These are phyloP conservation scores for Sugiyamaella mastotermitis DNA, from an alignment of 805 yeast genomes.

Conservation along the genomic window DNA sequence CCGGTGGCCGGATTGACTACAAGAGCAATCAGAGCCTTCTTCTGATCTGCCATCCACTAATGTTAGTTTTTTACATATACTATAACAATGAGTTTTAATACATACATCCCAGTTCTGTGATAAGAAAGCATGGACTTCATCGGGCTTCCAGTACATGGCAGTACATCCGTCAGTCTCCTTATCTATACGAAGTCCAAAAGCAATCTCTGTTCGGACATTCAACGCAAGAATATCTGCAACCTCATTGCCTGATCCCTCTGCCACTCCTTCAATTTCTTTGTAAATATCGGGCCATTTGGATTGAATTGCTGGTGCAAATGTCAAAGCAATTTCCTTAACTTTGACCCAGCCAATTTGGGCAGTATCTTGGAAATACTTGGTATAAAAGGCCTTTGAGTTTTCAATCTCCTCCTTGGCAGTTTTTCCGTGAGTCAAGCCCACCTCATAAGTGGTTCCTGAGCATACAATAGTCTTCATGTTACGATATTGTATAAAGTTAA, in stretches of 20 bases:
- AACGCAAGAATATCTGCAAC: conserved; percentile 34
- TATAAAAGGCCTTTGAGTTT: conserved; percentile 28
- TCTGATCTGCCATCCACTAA: conserved; percentile 30
- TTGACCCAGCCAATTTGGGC: conserved; percentile 28
- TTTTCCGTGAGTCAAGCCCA: conserved; percentile 34
- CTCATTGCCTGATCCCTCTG: conserved; percentile 32
- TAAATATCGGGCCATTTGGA: conserved; percentile 28
- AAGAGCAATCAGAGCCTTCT: conserved; percentile 26
- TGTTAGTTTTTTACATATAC: conserved; percentile 7
- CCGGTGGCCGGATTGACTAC: conserved; percentile 23
- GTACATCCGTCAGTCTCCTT: conserved; percentile 36
- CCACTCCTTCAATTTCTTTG: conserved; percentile 35
- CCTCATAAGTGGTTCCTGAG: conserved; percentile 17
- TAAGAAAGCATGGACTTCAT: conserved; percentile 23
- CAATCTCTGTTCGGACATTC: conserved; percentile 37
- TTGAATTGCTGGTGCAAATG: conserved; percentile 28
- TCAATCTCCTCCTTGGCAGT: conserved; percentile 29
- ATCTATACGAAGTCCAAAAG: conserved; percentile 21
- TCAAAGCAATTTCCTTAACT: conserved; percentile 26
- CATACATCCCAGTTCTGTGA: conserved; percentile 38
- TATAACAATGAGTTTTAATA: conserved; percentile 1
- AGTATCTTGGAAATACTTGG: conserved; percentile 22
- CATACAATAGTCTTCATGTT: conserved; percentile 13
- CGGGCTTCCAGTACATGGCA: conserved; percentile 25
- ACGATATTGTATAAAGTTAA: too few relatives aligned